phyloP scores from a whole-genome alignment of 768 basidiomycete species.

The Leucocoprinus sp. region DNA sequence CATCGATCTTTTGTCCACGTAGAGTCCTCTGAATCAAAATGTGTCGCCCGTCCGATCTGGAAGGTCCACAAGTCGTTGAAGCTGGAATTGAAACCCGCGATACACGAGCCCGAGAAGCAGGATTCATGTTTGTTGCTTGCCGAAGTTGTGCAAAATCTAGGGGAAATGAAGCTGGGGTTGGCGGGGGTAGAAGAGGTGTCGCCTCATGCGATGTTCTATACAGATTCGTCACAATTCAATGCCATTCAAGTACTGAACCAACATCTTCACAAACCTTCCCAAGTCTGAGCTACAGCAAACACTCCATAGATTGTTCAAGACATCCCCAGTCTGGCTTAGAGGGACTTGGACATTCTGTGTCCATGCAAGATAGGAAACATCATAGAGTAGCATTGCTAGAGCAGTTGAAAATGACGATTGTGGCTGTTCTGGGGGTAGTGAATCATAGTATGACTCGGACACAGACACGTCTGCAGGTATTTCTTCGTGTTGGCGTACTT shows the following conservation, averaged over 20 bases:
- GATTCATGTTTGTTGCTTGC: constrained; percentile 66
- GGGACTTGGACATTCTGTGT: constrained; percentile 72
- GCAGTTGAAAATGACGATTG: constrained; percentile 66
- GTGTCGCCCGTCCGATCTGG: constrained; percentile 1
- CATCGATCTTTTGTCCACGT: constrained; percentile 20
- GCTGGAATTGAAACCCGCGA: constrained; percentile 14
- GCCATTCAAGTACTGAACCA: background rate
- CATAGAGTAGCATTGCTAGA: constrained; percentile 76
- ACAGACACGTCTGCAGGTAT: constrained; percentile 1
- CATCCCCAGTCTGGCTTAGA: constrained; percentile 70
- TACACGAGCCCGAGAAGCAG: constrained; percentile 28
- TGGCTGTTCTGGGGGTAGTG: constrained; percentile 13
- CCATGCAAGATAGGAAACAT: constrained; percentile 76
- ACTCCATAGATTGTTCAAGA: constrained; percentile 69
- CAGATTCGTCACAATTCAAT: background rate
- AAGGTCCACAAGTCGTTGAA: constrained; percentile 11
- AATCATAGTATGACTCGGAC: constrained; percentile 9
- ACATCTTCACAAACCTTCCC: constrained; percentile 39
- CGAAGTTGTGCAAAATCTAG: constrained; percentile 75
- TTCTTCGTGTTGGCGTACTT: background rate
- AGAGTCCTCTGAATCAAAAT: constrained; percentile 14
- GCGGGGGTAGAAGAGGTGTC: constrained; percentile 44
- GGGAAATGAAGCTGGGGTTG: constrained; percentile 54
- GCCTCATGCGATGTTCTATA: constrained; percentile 55
- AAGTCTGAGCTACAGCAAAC: constrained; percentile 72